Conservation (phyloP, 2,329 filamentous ascomycete species). For the Calonectria multiphialidica region DNA sequence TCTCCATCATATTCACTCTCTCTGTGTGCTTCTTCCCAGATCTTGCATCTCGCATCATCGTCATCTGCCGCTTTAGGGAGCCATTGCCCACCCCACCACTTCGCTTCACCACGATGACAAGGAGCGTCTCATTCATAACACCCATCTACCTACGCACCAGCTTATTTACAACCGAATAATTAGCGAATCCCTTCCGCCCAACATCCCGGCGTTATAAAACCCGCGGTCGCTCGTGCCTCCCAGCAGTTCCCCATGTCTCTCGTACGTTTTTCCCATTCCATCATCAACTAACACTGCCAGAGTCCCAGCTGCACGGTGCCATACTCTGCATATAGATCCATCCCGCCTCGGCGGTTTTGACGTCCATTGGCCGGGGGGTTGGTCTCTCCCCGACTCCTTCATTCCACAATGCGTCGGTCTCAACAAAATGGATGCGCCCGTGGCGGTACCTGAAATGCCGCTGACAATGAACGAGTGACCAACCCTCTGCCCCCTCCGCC, state of each 20-base stretch:
- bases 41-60: slow-evolving; percentile 15
- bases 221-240: background rate
- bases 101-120: background rate
- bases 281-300: background rate
- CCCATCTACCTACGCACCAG: background rate
- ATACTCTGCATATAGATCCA: slow-evolving; percentile 14
- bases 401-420: slow-evolving; percentile 21
- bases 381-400: slow-evolving; percentile 18
- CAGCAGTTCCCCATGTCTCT: slow-evolving; percentile 20
- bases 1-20: background rate
- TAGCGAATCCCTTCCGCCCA: background rate
- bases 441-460: slow-evolving; percentile 23
- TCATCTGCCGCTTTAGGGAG: slow-evolving; percentile 12
- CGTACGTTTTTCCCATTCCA: slow-evolving; percentile 35
- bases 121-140: background rate
- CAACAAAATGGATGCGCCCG: slow-evolving; percentile 14
- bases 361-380: slow-evolving; percentile 1
- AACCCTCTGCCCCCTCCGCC: background rate
- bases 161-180: background rate
- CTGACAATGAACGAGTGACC: background rate
- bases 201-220: background rate
- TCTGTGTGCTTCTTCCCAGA: slow-evolving; percentile 7
- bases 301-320: background rate
- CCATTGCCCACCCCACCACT: background rate
- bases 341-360: slow-evolving; percentile 1